These are phyloP conservation scores for Paecilomyces dactylethromorphus DNA, from an alignment of 2,329 filamentous ascomycete species.

Conservation along the genomic window DNA sequence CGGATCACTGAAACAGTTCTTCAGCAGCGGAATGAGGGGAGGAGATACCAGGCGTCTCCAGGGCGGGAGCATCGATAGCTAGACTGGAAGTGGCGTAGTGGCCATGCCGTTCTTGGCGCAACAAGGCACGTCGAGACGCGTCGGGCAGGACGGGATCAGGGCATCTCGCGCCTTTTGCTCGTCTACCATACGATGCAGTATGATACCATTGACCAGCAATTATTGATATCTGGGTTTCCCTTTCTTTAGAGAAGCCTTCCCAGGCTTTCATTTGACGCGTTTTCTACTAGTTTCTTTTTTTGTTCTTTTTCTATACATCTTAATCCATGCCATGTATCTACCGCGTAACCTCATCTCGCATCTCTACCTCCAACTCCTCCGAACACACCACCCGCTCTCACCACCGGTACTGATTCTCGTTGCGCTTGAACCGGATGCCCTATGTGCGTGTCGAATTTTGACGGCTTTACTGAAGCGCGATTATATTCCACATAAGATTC, in stretches of 20 bases:
- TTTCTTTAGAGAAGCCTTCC: not conserved
- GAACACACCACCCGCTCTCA: conserved; percentile 79
- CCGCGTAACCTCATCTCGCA: conserved; percentile 83
- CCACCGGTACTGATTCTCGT: conserved; percentile 87
- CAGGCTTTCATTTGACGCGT: not conserved
- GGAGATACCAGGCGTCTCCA: not conserved
- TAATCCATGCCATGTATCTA: conserved; percentile 69
- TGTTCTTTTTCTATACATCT: conserved; percentile 12
- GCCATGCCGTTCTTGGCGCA: not conserved
- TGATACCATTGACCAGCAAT: not conserved
- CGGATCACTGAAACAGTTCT: too few species aligned
- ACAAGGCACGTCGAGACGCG: not conserved
- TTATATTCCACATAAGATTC: conserved; percentile 96
- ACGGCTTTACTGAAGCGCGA: conserved; percentile 92
- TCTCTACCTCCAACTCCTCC: conserved; percentile 83
- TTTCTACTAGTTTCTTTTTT: conserved; percentile 7
- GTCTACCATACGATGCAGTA: not conserved
- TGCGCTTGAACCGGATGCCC: conserved; percentile 87
- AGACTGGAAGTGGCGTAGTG: not conserved
- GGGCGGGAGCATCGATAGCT: not conserved
- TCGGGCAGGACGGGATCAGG: not conserved
- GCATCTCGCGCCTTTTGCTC: not conserved
- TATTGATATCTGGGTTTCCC: not conserved
- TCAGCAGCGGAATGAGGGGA: not conserved
- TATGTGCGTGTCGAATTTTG: conserved; percentile 92